Base-by-base conservation (phyloP, 805 yeast genomes). In the Metschnikowia orientalis region DNA sequence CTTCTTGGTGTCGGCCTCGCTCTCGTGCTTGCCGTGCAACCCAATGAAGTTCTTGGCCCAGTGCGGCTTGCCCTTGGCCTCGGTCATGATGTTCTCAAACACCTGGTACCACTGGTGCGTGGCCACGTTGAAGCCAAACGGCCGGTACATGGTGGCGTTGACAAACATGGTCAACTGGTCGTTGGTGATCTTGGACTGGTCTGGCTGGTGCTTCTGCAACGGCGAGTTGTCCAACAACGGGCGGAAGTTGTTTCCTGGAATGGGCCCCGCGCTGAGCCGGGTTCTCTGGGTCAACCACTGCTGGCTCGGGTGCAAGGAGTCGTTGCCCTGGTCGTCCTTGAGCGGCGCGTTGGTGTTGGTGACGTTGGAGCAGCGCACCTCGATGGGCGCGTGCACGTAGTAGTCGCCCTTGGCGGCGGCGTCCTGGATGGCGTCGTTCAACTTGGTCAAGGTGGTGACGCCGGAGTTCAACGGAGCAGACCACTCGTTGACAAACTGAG, bases 21-120 rank as follows among this genome's bases (percentile, higher is more conserved):
- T 42, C 37, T 46, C 48, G 38, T 59, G 59, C 3, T 73, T 62
- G 8, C 61, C 63, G 10, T 53, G 55, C 29, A 63, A 46, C 1
- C 95, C 95, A 36, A 84, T 66, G 57, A 87, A 90, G 59, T 88
- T 89, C 67, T 90, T 90, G 11, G 98, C 98, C 98, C 98, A 90
- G 58, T 90, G 98, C 2, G 98, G 98, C 56, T 79, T 84, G 26
- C 98, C 98, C 22, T 83, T 88, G 18, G 82, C 88, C 17, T 75
- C 77, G 31, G 69, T 71, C 69, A 89, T 67, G 2, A 86, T 74
- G 33, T 75, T 73, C 59, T 90, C 98, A 57, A 90, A 90, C n/a
- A 70, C 66, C 30, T 73, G 72, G 60, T 74, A 90, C 96, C 97
- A 90, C 45, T 76, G 71, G 28, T 75, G 77, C 21, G 87, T 77